Evolutionary conservation across 805 yeast species (phyloP).

Genomic region (Saccharomycopsis lassenensis): DNA sequence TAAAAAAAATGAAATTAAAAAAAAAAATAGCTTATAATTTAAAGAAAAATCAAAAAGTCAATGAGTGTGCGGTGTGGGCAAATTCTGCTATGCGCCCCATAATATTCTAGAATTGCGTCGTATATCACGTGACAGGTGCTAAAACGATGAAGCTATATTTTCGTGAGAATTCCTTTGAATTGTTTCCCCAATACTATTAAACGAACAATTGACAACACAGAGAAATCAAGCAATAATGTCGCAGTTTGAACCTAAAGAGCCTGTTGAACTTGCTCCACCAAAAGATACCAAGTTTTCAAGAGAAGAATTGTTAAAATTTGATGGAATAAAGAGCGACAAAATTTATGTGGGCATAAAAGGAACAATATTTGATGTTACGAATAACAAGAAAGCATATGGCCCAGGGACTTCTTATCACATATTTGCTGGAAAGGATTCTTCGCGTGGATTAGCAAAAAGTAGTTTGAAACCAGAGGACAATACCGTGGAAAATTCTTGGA

Average conservation of each 20-base stretch:
- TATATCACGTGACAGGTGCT: too few relatives aligned
- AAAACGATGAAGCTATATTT: too few relatives aligned
- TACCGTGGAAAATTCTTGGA: conserved; percentile 33
- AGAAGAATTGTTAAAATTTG: conserved; percentile 33
- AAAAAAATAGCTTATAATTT: too few relatives aligned
- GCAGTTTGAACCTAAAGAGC: conserved; percentile 43
- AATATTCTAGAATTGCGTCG: too few relatives aligned
- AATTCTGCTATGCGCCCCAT: too few relatives aligned
- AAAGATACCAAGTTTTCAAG: conserved; percentile 32
- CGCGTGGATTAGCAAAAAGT: conserved; percentile 65
- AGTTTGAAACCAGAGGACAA: conserved; percentile 46
- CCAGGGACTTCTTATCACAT: conserved; percentile 64
- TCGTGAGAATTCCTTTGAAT: too few relatives aligned
- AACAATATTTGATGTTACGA: conserved; percentile 64
- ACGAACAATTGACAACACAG: too few relatives aligned
- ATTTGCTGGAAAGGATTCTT: conserved; percentile 68
- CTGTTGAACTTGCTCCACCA: conserved; percentile 43
- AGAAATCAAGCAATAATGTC: conserved; percentile 2
- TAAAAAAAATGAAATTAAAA: too few relatives aligned
- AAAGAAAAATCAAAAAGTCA: too few relatives aligned
- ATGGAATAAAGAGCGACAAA: conserved; percentile 33
- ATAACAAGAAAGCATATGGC: conserved; percentile 59
- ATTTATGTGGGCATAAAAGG: conserved; percentile 73
- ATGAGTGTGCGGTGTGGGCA: too few relatives aligned
- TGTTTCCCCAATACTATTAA: too few relatives aligned